A percentile compares a stretch with the other conserved stretches of the same genome.
Conservation (phyloP, 176 grass and related monocot genomes). For the Avena eriantha region DNA sequence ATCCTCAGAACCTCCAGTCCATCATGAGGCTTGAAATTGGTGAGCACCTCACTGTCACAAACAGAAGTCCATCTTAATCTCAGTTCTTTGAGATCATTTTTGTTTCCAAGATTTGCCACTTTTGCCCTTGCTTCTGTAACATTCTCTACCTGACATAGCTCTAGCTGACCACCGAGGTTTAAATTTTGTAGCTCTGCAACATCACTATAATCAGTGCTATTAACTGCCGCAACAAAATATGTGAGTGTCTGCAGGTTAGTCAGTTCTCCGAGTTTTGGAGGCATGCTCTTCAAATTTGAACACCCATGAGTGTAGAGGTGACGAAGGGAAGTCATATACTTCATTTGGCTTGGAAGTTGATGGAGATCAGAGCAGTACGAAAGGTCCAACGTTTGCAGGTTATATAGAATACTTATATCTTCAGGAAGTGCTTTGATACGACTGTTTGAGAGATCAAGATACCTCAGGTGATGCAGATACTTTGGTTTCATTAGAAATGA, state of each 20-base stretch:
- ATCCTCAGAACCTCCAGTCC: background rate
- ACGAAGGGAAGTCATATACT: background rate
- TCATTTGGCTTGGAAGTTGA: background rate
- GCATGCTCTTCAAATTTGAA: accelerated
- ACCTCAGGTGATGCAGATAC: constrained; percentile 7
- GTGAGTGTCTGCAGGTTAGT: background rate
- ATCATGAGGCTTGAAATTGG: background rate
- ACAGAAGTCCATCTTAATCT: background rate
- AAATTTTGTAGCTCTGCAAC: background rate
- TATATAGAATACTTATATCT: background rate
- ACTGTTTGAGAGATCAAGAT: background rate
- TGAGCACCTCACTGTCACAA: background rate
- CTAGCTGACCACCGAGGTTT: background rate
- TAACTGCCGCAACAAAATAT: background rate
- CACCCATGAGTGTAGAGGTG: constrained; percentile 17
- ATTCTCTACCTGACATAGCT: background rate
- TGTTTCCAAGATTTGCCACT: background rate
- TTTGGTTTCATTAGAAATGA: background rate
- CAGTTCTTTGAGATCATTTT: background rate
- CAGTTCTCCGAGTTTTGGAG: background rate
- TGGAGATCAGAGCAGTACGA: accelerated
- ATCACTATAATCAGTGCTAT: background rate
- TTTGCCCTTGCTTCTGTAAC: background rate
- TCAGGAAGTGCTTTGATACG: background rate
- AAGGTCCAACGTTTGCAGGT: background rate